Conservation (phyloP, 352 stramenopile species). For the Phytophthora megakarya region DNA sequence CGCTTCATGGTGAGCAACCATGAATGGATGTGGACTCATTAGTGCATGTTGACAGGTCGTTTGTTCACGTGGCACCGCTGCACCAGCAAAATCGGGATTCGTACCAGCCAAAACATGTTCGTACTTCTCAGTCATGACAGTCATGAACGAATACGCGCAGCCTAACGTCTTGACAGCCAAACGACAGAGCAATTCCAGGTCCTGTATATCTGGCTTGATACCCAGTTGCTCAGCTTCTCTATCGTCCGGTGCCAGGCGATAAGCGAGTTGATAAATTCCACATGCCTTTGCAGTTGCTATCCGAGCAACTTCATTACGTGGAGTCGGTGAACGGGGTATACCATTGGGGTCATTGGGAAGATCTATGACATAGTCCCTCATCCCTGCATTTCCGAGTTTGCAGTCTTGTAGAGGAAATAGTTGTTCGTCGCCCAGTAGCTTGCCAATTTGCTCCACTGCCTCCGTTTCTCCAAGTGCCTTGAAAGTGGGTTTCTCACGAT, state of each 20-base stretch:
- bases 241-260: conserved; percentile 17
- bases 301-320: conserved; percentile 35
- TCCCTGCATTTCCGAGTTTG: conserved; percentile 25
- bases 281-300: conserved; percentile 14
- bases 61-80: conserved; percentile 49
- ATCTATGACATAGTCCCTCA: conserved; percentile 27
- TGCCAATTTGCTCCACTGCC: conserved; percentile 4
- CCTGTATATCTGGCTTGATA: conserved; percentile 31
- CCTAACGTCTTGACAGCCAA: conserved; percentile 51
- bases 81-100: conserved; percentile 17
- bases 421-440: conserved; percentile 20
- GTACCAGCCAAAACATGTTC: conserved; percentile 48
- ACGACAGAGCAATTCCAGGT: conserved; percentile 59
- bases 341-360: conserved; percentile 20
- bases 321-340: conserved; percentile 29
- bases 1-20: conserved; percentile 60
- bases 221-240: conserved; percentile 15
- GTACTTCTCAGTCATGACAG: conserved; percentile 46
- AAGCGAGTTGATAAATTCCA: conserved; percentile 22
- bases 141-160: conserved; percentile 56
- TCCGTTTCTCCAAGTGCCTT: conserved; percentile 13
- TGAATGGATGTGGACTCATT: conserved; percentile 51
- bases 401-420: conserved; percentile 19
- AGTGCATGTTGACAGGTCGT: conserved; percentile 61
- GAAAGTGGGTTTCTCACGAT: background rate